These are phyloP conservation scores for Halenospora varia DNA, from an alignment of 495 filamentous ascomycete species.

Conservation along the genomic window DNA sequence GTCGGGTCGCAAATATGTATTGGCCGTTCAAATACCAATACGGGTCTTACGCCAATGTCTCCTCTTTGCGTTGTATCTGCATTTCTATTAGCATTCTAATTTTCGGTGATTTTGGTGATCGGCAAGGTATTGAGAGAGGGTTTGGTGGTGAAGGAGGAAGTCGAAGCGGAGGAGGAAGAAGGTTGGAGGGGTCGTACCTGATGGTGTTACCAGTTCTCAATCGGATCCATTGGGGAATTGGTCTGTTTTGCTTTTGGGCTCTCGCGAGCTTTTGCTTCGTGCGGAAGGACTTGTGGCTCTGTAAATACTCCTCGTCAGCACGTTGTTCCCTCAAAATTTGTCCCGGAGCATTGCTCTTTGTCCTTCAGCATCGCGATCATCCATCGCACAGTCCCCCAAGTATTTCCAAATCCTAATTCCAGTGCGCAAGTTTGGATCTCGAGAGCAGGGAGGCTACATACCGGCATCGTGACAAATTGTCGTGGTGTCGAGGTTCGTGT, in stretches of 20 bases:
- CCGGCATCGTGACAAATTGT: conserved; percentile 76
- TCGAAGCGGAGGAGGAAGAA: neutral
- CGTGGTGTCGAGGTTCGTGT: conserved; percentile 25
- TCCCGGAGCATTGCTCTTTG: neutral
- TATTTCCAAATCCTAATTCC: neutral
- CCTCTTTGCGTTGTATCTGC: conserved; percentile 98
- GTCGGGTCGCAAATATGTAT: conserved; percentile 6
- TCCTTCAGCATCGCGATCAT: neutral
- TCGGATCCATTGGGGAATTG: conserved; percentile 99
- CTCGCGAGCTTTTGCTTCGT: conserved; percentile 99
- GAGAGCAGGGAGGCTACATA: conserved; percentile 41
- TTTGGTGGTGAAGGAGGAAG: no score
- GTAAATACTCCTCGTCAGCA: conserved; percentile 30
- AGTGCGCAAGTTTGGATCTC: neutral
- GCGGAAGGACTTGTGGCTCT: conserved; percentile 99
- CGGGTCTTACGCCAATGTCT: conserved; percentile 99
- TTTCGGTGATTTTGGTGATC: neutral
- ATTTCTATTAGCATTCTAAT: conserved; percentile 11
- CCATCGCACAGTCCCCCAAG: neutral
- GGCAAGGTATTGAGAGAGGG: neutral
- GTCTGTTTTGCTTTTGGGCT: conserved; percentile 99
- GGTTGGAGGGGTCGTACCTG: conserved; percentile 19
- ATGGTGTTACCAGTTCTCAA: conserved; percentile 93
- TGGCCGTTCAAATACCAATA: conserved; percentile 77
- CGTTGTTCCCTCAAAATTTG: conserved; percentile 8